Evolutionary conservation across 1,139 yeast species (phyloP).

Genomic region (Schwanniomyces etchellsii): DNA sequence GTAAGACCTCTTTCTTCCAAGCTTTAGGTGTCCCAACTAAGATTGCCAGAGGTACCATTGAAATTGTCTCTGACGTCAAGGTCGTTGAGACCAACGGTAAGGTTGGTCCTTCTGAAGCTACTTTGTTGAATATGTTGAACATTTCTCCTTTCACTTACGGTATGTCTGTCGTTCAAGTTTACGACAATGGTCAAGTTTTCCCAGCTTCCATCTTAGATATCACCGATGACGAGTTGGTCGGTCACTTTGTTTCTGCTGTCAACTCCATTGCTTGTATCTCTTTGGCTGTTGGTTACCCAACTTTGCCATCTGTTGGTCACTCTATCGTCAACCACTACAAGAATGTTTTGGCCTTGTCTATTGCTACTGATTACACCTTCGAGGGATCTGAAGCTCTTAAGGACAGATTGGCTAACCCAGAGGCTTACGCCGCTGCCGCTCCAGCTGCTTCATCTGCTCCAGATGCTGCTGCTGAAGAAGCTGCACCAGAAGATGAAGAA

Average conservation of each 20-base stretch:
- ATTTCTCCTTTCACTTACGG: slow-evolving; percentile 99
- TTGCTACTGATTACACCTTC: slow-evolving; percentile 98
- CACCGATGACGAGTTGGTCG: slow-evolving; percentile 93
- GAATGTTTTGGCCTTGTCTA: slow-evolving; percentile 95
- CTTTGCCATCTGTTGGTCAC: slow-evolving; percentile 99
- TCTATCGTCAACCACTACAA: slow-evolving; percentile 98
- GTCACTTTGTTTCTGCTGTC: slow-evolving; percentile 90
- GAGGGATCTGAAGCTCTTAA: slow-evolving; percentile 98
- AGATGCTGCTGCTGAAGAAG: slow-evolving; percentile 60
- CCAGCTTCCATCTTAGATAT: slow-evolving; percentile 95
- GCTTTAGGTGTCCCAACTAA: slow-evolving; percentile 99
- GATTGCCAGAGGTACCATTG: slow-evolving; percentile 99
- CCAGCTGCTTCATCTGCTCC: slow-evolving; percentile 91
- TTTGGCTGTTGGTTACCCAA: slow-evolving; percentile 98
- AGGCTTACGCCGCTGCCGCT: slow-evolving; percentile 98
- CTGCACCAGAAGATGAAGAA: slow-evolving; percentile 68
- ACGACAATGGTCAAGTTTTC: slow-evolving; percentile 98
- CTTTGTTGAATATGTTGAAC: slow-evolving; percentile 98
- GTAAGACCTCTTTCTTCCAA: slow-evolving; percentile 99
- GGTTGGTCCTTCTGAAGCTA: slow-evolving; percentile 99
- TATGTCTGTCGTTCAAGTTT: slow-evolving; percentile 92
- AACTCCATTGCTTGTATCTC: slow-evolving; percentile 93
- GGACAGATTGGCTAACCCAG: slow-evolving; percentile 83
- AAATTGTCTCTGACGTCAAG: slow-evolving; percentile 94
- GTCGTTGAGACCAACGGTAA: slow-evolving; percentile 80